Percentiles rank a stretch among this genome's conserved stretches.
phyloP scores from a whole-genome alignment of 1,284 basidiomycete species.

The Chalciporus sp. region DNA sequence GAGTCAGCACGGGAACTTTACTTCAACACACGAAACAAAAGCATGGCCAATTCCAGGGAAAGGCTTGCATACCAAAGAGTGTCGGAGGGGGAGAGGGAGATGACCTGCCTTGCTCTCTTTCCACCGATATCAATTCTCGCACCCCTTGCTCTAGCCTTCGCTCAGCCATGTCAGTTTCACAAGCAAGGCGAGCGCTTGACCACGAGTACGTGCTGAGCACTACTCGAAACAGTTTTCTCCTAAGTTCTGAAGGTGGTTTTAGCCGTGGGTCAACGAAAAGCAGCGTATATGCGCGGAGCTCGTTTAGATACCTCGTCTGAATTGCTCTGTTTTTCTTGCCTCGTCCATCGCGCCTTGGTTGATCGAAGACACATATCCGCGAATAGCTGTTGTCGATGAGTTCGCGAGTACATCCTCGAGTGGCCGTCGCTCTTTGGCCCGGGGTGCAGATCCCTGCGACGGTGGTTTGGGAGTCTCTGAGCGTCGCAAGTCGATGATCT shows the following conservation, averaged over 20 bases:
- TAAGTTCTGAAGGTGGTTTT: slow-evolving; percentile 22
- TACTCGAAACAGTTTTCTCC: slow-evolving; percentile 19
- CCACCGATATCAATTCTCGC: slow-evolving; percentile 23
- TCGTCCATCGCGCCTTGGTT: slow-evolving; percentile 20
- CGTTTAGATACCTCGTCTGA: slow-evolving; percentile 33
- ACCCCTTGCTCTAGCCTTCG: slow-evolving; percentile 23
- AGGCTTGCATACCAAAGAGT: slow-evolving; percentile 25
- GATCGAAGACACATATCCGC: slow-evolving; percentile 23
- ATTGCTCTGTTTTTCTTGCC: slow-evolving; percentile 25
- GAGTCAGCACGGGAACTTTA: slow-evolving; percentile 14
- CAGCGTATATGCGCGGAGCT: slow-evolving; percentile 31
- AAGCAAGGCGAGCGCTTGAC: slow-evolving; percentile 27
- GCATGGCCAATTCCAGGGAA: slow-evolving; percentile 3
- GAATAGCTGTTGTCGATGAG: slow-evolving; percentile 20
- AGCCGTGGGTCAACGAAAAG: slow-evolving; percentile 14
- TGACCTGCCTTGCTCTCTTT: slow-evolving; percentile 46
- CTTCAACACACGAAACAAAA: slow-evolving; percentile 1
- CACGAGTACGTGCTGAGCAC: slow-evolving; percentile 25
- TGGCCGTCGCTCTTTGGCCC: slow-evolving; percentile 3
- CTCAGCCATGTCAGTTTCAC: slow-evolving; percentile 20
- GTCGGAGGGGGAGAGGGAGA: slow-evolving; percentile 22
- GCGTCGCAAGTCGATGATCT: neutral
- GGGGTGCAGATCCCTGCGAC: neutral
- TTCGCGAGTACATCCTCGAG: slow-evolving; percentile 29
- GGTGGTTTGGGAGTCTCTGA: slow-evolving; percentile 3